Evolutionary conservation across 352 stramenopile species (phyloP).

Genomic region (Globisporangium iwayamae): DNA sequence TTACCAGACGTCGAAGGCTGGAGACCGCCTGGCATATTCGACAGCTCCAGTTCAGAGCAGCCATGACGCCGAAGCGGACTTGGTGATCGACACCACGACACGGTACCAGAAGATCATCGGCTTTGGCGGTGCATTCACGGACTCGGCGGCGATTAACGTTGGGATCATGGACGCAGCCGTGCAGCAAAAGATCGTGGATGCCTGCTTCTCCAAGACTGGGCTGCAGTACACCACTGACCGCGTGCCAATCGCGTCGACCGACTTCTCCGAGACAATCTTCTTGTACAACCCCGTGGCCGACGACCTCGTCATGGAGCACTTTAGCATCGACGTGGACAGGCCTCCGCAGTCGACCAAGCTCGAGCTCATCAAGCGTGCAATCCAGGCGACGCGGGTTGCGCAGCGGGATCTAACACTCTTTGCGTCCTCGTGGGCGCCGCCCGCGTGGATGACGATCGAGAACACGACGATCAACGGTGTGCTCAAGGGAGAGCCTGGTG

Average conservation of each 20-base stretch:
- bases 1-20: conserved; percentile 45
- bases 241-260: conserved; percentile 71
- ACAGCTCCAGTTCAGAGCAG: conserved; percentile 9
- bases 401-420: conserved; percentile 49
- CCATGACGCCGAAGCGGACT: conserved; percentile 18
- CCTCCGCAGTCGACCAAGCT: conserved; percentile 31
- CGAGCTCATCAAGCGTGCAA: conserved; percentile 29
- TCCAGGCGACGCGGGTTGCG: conserved; percentile 19
- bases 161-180: conserved; percentile 45
- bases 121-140: conserved; percentile 84
- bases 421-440: conserved; percentile 69
- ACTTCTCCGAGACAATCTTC: conserved; percentile 66
- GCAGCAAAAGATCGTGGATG: conserved; percentile 55
- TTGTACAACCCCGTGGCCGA: conserved; percentile 36
- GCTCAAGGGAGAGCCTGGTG: conserved; percentile 37
- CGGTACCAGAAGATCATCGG: conserved; percentile 67
- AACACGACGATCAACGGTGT: conserved; percentile 44
- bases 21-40: conserved; percentile 42
- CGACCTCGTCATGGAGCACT: conserved; percentile 49
- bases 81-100: conserved; percentile 32
- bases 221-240: conserved; percentile 68
- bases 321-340: conserved; percentile 72
- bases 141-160: conserved; percentile 69
- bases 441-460: conserved; percentile 75
- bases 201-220: conserved; percentile 59